Evolutionary conservation across 352 stramenopile species (phyloP).

Genomic region (Phytophthora lateralis): DNA sequence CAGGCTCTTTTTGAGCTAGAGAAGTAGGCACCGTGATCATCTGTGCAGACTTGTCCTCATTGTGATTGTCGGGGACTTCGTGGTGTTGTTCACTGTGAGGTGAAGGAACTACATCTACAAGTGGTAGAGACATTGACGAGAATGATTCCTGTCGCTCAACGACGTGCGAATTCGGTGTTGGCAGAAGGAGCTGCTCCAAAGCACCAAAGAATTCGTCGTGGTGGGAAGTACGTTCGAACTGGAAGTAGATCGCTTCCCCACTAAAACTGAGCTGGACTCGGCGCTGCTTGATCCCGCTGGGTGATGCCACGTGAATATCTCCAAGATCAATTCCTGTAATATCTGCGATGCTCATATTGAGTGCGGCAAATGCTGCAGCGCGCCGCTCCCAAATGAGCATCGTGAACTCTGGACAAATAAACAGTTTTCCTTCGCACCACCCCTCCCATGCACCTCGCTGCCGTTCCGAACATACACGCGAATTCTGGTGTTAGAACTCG

Average conservation of each 20-base stretch:
- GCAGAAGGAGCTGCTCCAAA: conserved; percentile 17
- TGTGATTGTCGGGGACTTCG: neutral
- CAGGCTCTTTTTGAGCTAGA: conserved; percentile 11
- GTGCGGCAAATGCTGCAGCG: conserved; percentile 18
- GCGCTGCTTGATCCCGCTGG: conserved; percentile 1
- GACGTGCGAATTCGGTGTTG: neutral
- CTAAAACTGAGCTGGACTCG: conserved; percentile 22
- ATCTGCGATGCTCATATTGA: conserved; percentile 30
- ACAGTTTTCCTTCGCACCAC: conserved; percentile 34
- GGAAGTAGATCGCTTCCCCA: conserved; percentile 20
- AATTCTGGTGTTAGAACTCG: neutral
- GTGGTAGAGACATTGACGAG: conserved; percentile 9
- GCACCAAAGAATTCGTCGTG: conserved; percentile 25
- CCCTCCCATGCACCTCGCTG: conserved; percentile 33
- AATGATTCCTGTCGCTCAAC: conserved; percentile 6
- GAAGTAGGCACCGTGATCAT: neutral
- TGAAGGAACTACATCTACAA: neutral
- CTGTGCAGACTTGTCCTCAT: neutral
- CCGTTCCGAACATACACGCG: conserved; percentile 1
- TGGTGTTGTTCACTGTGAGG: neutral
- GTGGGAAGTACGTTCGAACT: conserved; percentile 11
- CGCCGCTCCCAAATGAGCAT: conserved; percentile 30
- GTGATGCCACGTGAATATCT: neutral
- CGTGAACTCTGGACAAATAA: conserved; percentile 15
- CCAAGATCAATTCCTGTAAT: conserved; percentile 21